These are phyloP conservation scores for Teunomyces gatunensis DNA, from an alignment of 805 yeast species.

Conservation along the genomic window DNA sequence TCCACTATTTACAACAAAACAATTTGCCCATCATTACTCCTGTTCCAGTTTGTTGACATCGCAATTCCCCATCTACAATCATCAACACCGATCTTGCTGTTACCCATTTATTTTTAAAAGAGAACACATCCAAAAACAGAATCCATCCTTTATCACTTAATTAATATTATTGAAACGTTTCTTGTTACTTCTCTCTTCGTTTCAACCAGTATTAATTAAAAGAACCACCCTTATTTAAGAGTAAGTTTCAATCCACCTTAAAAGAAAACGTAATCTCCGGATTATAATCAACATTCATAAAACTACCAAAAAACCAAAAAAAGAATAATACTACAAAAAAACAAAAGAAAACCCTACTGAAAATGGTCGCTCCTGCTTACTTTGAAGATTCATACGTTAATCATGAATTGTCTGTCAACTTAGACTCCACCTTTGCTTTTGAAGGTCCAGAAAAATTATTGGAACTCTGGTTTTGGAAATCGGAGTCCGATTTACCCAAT, in stretches of 20 bases:
- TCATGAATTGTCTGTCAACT: constrained; percentile 70
- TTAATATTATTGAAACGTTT: constrained; percentile 35
- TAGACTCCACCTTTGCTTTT: constrained; percentile 89
- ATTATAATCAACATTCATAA: background rate
- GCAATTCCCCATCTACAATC: constrained; percentile 5
- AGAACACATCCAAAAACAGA: background rate
- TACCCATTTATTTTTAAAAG: background rate
- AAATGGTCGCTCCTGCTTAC: constrained; percentile 45
- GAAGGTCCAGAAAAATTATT: constrained; percentile 96
- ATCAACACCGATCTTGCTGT: constrained; percentile 2
- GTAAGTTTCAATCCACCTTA: constrained; percentile 42
- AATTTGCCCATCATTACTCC: constrained; percentile 15
- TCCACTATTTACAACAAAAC: background rate
- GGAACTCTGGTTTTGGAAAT: constrained; percentile 82
- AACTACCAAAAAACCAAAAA: background rate
- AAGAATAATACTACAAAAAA: constrained; percentile 5
- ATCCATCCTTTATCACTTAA: background rate
- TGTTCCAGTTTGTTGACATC: constrained; percentile 11
- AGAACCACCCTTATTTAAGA: constrained; percentile 22
- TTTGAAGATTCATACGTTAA: constrained; percentile 57
- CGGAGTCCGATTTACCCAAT: constrained; percentile 36
- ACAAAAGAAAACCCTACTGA: constrained; percentile 10
- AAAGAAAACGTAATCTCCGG: constrained; percentile 8
- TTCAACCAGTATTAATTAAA: constrained; percentile 25
- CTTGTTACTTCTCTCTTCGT: constrained; percentile 50